phyloP scores from a whole-genome alignment of 257 asterid species.

The Solanum bulbocastanum region DNA sequence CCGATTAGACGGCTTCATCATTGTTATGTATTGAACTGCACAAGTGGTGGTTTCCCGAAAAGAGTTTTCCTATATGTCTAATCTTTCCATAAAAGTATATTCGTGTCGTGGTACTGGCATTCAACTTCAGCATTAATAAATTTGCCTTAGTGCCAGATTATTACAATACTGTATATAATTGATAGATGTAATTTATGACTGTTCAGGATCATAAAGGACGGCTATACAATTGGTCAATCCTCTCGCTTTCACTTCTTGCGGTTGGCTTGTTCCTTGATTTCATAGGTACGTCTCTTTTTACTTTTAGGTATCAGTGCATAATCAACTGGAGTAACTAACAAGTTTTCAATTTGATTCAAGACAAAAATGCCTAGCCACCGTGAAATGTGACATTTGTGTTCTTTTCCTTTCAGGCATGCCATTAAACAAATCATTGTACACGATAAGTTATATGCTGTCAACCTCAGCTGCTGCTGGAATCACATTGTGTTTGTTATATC shows the following conservation, averaged over 20 bases:
- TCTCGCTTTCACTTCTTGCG: conserved; percentile 47
- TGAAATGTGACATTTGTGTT: not conserved
- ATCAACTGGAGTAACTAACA: not conserved
- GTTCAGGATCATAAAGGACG: conserved; percentile 67
- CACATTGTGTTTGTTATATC: conserved; percentile 59
- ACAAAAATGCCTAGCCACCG: not conserved
- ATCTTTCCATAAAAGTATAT: not conserved
- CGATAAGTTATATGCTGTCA: conserved; percentile 63
- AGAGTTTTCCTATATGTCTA: not conserved
- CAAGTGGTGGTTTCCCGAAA: not conserved
- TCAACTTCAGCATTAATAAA: not conserved
- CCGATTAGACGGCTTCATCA: not conserved
- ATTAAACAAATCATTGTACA: conserved; percentile 68
- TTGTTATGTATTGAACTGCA: not conserved
- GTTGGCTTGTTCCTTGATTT: conserved; percentile 51
- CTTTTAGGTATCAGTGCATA: not conserved
- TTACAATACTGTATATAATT: not conserved
- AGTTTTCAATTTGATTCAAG: not conserved
- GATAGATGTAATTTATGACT: not conserved
- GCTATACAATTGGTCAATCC: conserved; percentile 50
- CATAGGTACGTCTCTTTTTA: conserved; percentile 34
- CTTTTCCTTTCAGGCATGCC: conserved; percentile 45
- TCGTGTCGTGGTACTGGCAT: not conserved
- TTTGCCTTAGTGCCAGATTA: not conserved
- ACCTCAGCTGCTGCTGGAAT: conserved; percentile 72